Evolutionary conservation across 352 stramenopile genomes (phyloP).

Genomic region (Phytopythium oedochilum): DNA sequence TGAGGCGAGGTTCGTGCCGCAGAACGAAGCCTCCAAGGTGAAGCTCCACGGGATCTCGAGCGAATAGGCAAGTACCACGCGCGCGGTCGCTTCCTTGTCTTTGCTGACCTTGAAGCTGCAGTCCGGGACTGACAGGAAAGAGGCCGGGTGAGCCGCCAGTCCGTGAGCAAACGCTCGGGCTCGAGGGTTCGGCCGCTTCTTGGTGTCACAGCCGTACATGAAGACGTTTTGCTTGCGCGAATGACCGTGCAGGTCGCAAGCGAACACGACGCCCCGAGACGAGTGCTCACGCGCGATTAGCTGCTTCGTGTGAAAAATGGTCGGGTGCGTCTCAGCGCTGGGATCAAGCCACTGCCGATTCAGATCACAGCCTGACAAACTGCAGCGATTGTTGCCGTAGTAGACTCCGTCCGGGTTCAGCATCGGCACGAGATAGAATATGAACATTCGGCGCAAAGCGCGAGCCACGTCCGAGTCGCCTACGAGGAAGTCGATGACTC

Average conservation of each 20-base stretch:
- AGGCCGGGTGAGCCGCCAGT: not conserved
- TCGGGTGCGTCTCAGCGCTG: conserved; percentile 69
- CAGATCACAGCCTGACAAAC: conserved; percentile 74
- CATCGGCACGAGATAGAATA: conserved; percentile 92
- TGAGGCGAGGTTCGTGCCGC: conserved; percentile 41
- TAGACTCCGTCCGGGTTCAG: conserved; percentile 94
- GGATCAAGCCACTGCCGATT: conserved; percentile 89
- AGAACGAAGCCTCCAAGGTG: conserved; percentile 87
- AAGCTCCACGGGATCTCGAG: conserved; percentile 75
- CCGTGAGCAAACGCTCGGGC: conserved; percentile 68
- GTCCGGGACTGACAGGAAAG: conserved; percentile 57
- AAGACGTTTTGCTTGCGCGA: conserved; percentile 94
- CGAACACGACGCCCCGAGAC: conserved; percentile 71
- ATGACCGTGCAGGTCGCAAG: conserved; percentile 91
- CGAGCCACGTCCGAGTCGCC: conserved; percentile 49
- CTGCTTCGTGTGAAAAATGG: conserved; percentile 84
- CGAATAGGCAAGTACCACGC: conserved; percentile 80
- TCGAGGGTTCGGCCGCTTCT: conserved; percentile 70
- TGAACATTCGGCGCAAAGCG: conserved; percentile 79
- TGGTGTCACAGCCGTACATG: conserved; percentile 93
- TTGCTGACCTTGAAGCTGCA: conserved; percentile 83
- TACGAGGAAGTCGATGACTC: conserved; percentile 88
- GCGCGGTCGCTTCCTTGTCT: conserved; percentile 74
- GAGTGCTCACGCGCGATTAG: conserved; percentile 56
- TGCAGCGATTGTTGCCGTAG: conserved; percentile 91